Percentiles rank a stretch among this genome's conserved stretches.
These are phyloP conservation scores for Stemphylium lycopersici DNA, from an alignment of 2,329 filamentous ascomycete genomes.

Conservation along the genomic window DNA sequence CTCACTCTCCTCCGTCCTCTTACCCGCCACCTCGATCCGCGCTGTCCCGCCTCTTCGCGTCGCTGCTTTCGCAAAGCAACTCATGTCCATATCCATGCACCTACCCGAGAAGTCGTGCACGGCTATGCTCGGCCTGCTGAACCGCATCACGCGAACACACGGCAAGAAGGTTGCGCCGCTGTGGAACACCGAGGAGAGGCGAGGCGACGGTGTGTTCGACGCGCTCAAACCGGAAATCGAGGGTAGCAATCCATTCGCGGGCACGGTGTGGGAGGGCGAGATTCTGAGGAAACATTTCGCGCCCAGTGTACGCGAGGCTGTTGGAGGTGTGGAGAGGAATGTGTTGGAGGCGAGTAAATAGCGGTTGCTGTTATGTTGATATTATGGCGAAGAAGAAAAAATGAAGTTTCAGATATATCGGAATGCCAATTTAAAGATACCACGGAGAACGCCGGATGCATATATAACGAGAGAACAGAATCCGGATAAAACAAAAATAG, in stretches of 20 bases:
- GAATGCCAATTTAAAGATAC: no score
- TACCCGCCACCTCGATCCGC: conserved; percentile 75
- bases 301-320: conserved; percentile 79
- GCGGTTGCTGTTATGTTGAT: not conserved
- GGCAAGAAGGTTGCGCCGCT: conserved; percentile 80
- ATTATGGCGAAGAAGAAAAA: not conserved
- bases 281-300: conserved; percentile 83
- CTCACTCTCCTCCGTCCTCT: conserved; percentile 79
- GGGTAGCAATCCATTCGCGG: conserved; percentile 86
- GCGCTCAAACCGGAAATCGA: conserved; percentile 74
- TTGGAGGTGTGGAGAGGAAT: conserved; percentile 49
- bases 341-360: conserved; percentile 37
- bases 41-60: conserved; percentile 80
- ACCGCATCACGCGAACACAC: conserved; percentile 80
- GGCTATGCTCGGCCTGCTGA: conserved; percentile 78
- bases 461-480: no score
- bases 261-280: conserved; percentile 93
- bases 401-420: not conserved
- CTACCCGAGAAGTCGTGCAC: conserved; percentile 87
- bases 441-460: no score
- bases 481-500: no score
- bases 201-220: conserved; percentile 87
- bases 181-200: conserved; percentile 93
- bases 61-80: conserved; percentile 92
- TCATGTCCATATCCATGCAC: conserved; percentile 81